Evolutionary conservation across 2,329 filamentous ascomycete genomes (phyloP), one percentile per base, ranked within the genome.

Genomic region (Sclerotinia borealis): DNA sequence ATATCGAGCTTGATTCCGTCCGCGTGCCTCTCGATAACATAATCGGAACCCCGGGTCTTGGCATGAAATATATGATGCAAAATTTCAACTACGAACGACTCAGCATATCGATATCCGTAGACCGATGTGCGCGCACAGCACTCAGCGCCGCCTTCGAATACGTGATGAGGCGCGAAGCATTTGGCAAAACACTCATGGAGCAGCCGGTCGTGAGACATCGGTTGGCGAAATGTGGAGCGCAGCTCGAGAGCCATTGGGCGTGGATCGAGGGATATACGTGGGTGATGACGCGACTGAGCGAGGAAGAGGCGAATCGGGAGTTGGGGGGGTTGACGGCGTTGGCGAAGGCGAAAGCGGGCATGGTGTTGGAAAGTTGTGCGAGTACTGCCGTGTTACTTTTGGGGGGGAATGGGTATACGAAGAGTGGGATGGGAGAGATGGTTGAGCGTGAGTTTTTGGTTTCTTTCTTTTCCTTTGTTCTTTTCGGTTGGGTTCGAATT

Each of bases 1-100:
- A 85, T 74, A 91, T 92, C 69, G 87, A 90, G 72, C 79, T 92
- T 1, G 88, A 91, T 70, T 87, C 92, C 60, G 89, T 92, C 25
- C 81, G 84, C 63, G 89, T 92, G 1, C 88, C 88, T 0, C 81
- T 85, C 0, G 82, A 83, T 70, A 91, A 92, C 72, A 75, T 92
- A 9, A 84, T 92, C 63, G 89, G 89, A 3, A 69, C 79, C 25
- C 89, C 92, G 73, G 88, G 88, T 13, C 77, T 83, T 70, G 89
- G 89, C 6, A 91, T 92, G 88, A 81, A 79, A 64, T 89, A 90
- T 71, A 83, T 89, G 71, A 90, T 90, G 87, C 87, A 84, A 61
- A 90, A 92, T 76, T 92, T 92, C 81, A 92, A 92, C 77, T 88
- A 92, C 74, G 89, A 92, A 74, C 83, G 89, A 0, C 78, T 92